Percentiles rank a stretch among this genome's conserved stretches.
phyloP scores from a whole-genome alignment of 495 filamentous ascomycete species.

The Penicillium bovifimosum region DNA sequence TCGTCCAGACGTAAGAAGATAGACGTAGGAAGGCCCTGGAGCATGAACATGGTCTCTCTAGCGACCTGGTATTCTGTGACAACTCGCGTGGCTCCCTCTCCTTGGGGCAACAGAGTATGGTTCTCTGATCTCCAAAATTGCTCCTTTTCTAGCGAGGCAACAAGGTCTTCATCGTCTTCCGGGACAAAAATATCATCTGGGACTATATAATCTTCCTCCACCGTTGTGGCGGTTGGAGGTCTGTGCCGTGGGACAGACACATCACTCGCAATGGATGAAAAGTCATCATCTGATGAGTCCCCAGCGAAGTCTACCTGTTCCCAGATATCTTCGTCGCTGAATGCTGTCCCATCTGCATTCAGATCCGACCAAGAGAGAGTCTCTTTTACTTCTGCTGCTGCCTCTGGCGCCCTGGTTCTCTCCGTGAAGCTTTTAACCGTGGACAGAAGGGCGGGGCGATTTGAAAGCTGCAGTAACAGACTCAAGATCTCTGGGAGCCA shows the following conservation, averaged over 20 bases:
- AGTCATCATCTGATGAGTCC: conserved; percentile 55
- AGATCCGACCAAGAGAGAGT: conserved; percentile 70
- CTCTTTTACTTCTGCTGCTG: conserved; percentile 37
- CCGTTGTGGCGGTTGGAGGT: conserved; percentile 17
- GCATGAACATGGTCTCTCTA: conserved; percentile 79
- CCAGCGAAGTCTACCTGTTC: conserved; percentile 65
- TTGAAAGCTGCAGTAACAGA: conserved; percentile 73
- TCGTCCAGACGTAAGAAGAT: conserved; percentile 52
- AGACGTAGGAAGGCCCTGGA: conserved; percentile 70
- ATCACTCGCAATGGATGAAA: conserved; percentile 32
- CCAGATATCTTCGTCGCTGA: conserved; percentile 70
- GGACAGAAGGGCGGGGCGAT: conserved; percentile 68
- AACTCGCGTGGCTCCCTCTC: conserved; percentile 34
- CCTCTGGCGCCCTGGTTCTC: conserved; percentile 36
- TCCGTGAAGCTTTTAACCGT: conserved; percentile 55
- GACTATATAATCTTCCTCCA: conserved; percentile 33
- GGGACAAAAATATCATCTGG: conserved; percentile 35
- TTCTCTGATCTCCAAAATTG: conserved; percentile 59
- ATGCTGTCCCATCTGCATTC: conserved; percentile 64
- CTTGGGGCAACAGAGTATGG: conserved; percentile 17
- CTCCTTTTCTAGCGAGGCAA: conserved; percentile 48
- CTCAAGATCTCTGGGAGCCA: conserved; percentile 76
- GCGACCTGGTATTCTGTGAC: conserved; percentile 70
- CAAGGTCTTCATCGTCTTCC: conserved; percentile 30
- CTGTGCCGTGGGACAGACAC: conserved; percentile 18